Percentiles rank a stretch among this genome's conserved stretches.
Evolutionary conservation across 495 filamentous ascomycete species (phyloP).

Genomic region (Aspergillus ellipticus): DNA sequence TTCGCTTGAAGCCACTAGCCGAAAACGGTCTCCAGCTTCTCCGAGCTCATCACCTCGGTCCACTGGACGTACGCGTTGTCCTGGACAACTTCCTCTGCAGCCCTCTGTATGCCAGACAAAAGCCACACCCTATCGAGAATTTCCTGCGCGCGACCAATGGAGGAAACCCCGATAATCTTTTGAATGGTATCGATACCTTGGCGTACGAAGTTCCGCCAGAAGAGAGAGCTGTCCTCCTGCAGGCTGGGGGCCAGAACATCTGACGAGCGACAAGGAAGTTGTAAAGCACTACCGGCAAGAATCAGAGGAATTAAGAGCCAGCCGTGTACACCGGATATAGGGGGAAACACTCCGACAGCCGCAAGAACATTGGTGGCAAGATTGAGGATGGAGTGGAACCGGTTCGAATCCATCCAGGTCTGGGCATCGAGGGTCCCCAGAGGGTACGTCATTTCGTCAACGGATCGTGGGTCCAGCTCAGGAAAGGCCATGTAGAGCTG

Average conservation of each 20-base stretch:
- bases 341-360: background rate
- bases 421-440: background rate
- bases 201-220: too few relatives aligned
- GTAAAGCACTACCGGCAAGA: background rate
- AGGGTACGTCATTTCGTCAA: background rate
- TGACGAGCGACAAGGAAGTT: too few relatives aligned
- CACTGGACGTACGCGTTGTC: background rate
- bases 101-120: background rate
- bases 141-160: background rate
- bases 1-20: too few relatives aligned
- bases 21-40: conserved; percentile 4
- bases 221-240: too few relatives aligned
- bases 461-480: too few relatives aligned
- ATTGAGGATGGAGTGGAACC: background rate
- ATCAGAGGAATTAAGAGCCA: background rate
- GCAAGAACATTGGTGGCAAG: background rate
- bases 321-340: background rate
- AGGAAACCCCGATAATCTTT: too few relatives aligned
- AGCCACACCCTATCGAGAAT: conserved; percentile 1
- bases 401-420: background rate
- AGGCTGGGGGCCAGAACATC: background rate
- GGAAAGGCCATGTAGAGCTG: background rate
- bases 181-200: too few relatives aligned
- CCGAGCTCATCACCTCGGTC: conserved; percentile 1
- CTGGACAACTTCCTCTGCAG: background rate